Base-by-base conservation (phyloP, 441 rosid species). In the Theobroma grandiflorum region DNA sequence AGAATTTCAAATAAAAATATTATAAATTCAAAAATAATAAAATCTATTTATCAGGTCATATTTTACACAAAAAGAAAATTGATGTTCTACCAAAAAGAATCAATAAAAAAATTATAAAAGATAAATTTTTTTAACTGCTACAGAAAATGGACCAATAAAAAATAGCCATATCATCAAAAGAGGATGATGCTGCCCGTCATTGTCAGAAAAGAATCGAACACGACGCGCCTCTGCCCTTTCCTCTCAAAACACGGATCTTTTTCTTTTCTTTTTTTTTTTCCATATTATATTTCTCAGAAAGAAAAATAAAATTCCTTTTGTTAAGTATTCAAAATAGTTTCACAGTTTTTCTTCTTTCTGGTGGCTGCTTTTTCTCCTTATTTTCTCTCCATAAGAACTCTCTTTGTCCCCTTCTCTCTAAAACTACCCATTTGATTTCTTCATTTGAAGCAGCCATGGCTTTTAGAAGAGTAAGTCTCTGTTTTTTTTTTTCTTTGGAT, bases 381-480 rank as follows among this genome's bases (percentile, higher is more conserved):
- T 76, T 53, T 26, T 33, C 42, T 80, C 55, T 9, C 50, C 58
- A 12, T 57, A 66, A 37, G 35, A 50, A 35, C 14, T 40, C 26
- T 22, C 38, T 49, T 10, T 12, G 6, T 35, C 16, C 80, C 20
- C 10, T 22, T 16, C 58, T 61, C 9, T 14, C 55, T 4, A 6
- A 5, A 14, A n/a, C 70, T 31, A 10, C 33, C 61, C 5, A 8
- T n/a, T 38, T 6, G 53, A 61, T 57, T 72, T 61, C 33, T 73
- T 43, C 75, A 40, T n/a, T 50, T 50, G 47, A 35, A 57, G 81
- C 69, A 40, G 80, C 62, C 50, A 87, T 87, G 88, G 75, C 90
- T 80, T 87, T 82, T 70, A 83, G 85, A 80, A 84, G 88, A 57
- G 90, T 82, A 83, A 80, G 85, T 59, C 55, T 74, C 22, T 50